Conservation (phyloP, 2,329 filamentous ascomycete genomes). For the Truncatella angustata region DNA sequence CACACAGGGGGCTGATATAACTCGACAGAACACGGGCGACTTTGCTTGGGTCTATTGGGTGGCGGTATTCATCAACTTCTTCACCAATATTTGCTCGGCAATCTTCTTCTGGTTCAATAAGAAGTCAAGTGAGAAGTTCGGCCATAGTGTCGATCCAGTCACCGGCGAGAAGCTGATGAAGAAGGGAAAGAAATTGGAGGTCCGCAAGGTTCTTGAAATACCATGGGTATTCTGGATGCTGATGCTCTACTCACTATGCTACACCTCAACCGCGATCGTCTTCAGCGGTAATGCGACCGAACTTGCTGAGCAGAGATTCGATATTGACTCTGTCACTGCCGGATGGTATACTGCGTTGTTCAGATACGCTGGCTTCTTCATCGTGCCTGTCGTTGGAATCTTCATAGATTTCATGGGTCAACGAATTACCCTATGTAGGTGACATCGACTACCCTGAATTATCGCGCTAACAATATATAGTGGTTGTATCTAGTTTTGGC, state of each 20-base stretch:
- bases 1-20: too few relatives aligned
- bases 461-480: constrained; percentile 10
- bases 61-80: constrained; percentile 61
- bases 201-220: constrained; percentile 52
- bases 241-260: constrained; percentile 53
- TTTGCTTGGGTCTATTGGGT: constrained; percentile 64
- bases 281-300: constrained; percentile 60
- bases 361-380: constrained; percentile 56
- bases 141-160: constrained; percentile 48
- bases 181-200: constrained; percentile 56
- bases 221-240: constrained; percentile 61
- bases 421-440: constrained; percentile 42
- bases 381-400: constrained; percentile 54
- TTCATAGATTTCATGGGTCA: constrained; percentile 57
- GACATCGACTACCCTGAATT: too few relatives aligned
- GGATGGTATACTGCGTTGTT: constrained; percentile 60
- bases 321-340: constrained; percentile 50
- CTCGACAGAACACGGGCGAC: constrained; percentile 47
- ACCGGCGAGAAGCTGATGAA: constrained; percentile 60
- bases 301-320: constrained; percentile 57
- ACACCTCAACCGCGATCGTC: constrained; percentile 54
- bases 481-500: constrained; percentile 43
- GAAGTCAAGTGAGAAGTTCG: constrained; percentile 46
- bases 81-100: constrained; percentile 54
- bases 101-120: constrained; percentile 56